Percentiles rank a stretch among this genome's conserved stretches.
phyloP scores from a whole-genome alignment of 2,329 filamentous ascomycete species.

The Laburnicola sp. region DNA sequence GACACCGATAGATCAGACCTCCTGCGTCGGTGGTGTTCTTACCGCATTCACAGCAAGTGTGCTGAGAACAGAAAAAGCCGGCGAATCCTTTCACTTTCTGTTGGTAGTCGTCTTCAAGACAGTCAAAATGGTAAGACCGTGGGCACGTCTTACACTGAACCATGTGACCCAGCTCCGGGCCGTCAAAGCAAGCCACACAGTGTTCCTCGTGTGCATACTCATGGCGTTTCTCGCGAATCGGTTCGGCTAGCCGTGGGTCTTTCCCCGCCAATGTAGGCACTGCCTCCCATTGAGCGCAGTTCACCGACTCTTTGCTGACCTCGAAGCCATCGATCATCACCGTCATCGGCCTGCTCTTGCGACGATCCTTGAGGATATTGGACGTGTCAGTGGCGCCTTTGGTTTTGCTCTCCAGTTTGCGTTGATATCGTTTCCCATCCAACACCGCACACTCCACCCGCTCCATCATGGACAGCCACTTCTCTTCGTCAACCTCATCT shows the following conservation, averaged over 20 bases:
- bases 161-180: conserved; percentile 51
- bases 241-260: conserved; percentile 56
- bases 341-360: conserved; percentile 60
- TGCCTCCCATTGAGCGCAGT: conserved; percentile 59
- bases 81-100: conserved; percentile 48
- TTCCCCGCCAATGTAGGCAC: conserved; percentile 61
- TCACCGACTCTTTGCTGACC: conserved; percentile 60
- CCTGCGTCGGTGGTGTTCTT: conserved; percentile 56
- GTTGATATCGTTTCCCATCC: conserved; percentile 57
- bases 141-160: conserved; percentile 58
- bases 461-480: conserved; percentile 61
- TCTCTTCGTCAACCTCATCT: conserved; percentile 54
- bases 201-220: conserved; percentile 54
- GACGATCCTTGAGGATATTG: conserved; percentile 53
- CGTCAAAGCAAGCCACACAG: conserved; percentile 55
- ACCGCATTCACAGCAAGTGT: conserved; percentile 57
- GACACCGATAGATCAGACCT: conserved; percentile 57
- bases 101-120: conserved; percentile 50
- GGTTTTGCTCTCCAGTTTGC: conserved; percentile 36
- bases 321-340: conserved; percentile 60
- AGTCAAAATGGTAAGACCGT: conserved; percentile 57
- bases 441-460: conserved; percentile 61
- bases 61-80: conserved; percentile 60
- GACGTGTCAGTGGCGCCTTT: conserved; percentile 34
- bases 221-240: conserved; percentile 53